Base-by-base conservation (phyloP, 75 land plant species). In the Selaginella tamariscina region DNA sequence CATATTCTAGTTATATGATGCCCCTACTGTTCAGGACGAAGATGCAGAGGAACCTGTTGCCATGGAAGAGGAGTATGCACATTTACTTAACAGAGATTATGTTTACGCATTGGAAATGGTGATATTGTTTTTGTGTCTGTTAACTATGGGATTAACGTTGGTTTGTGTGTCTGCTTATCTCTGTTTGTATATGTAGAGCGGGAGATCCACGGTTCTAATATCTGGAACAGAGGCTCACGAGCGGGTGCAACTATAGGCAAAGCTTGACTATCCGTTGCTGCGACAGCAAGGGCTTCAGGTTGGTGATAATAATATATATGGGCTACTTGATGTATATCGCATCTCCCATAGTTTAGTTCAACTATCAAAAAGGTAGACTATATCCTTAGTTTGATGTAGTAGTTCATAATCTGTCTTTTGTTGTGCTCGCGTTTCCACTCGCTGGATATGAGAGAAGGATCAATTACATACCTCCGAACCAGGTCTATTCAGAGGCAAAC, bases 261-360 rank as follows among this genome's bases (percentile, higher is more conserved):
- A 66, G 85, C 84, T 27, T 78, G 90, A 27, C 78, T 93, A 81
- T 89, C 98, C 26, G 88, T 88, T 82, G 94, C 98, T 54, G 98
- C 98, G 65, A 95, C 97, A 69, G 93, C 98, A 30, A 86, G 88
- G 86, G 88, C 95, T n/a, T n/a, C n/a, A n/a, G n/a, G n/a, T n/a
- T 59, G 95, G 86, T 24, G 77, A 81, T 39, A 73, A 85, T n/a
- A 74, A 87, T 65, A 69, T 78, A n/a, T 78, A 82, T 32, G 71
- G 80, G 30, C 79, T 89, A 73, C 80, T n/a, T n/a, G n/a, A n/a
- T n/a, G n/a, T n/a, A n/a, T n/a, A n/a, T n/a, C n/a, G n/a, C n/a
- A n/a, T n/a, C n/a, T n/a, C n/a, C n/a, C n/a, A n/a, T n/a, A n/a
- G n/a, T n/a, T n/a, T n/a, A n/a, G n/a, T n/a, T n/a, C n/a, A n/a